Evolutionary conservation across 129 eudicot genomes (phyloP), one percentile per base, ranked within the genome.

Genomic region (Centrapalus pauciflorus): DNA sequence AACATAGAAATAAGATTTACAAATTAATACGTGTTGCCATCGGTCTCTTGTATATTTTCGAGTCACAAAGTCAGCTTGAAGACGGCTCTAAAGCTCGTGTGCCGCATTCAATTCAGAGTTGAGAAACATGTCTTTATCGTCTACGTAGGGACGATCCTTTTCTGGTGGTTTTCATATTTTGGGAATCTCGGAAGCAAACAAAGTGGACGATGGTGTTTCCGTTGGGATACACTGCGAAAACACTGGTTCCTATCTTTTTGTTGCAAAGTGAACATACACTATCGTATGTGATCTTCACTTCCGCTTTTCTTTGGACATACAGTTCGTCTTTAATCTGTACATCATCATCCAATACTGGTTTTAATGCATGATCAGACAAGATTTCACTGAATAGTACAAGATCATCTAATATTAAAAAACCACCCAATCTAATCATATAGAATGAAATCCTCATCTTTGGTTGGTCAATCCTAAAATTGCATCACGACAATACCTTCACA

Each of bases 241-340:
- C 97, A 32, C 99, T 94, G 7, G 90, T 82, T 21, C 95, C 99
- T 35, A 89, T 89, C 75, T 82, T 89, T 72, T 94, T 94, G 82
- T 79, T 81, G 85, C 99, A 89, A 71, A 94, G 97, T 14, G 97
- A 86, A 66, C 99, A 89, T 72, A 79, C 82, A 28, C 93, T 89
- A 51, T 93, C 92, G 19, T 83, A 69, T 7, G 87, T 88, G 76
- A 93, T 84, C 84, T 84, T 86, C 70, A 93, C 79, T 21, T 74
- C 83, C 37, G 77, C 73, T 75, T 93, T 89, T 69, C 99, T 76
- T 69, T 79, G 71, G 58, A 40, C 73, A 67, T 84, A 89, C n/a
- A 93, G 79, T 68, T 86, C 93, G 54, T 82, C 90, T 76, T 86
- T 93, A 46, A 93, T 95, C 96, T 93, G 83, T 50, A 3, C 55